Evolutionary conservation across 1,284 basidiomycete species (phyloP), one percentile per base, ranked within the genome.

Genomic region (Irpex sp.): DNA sequence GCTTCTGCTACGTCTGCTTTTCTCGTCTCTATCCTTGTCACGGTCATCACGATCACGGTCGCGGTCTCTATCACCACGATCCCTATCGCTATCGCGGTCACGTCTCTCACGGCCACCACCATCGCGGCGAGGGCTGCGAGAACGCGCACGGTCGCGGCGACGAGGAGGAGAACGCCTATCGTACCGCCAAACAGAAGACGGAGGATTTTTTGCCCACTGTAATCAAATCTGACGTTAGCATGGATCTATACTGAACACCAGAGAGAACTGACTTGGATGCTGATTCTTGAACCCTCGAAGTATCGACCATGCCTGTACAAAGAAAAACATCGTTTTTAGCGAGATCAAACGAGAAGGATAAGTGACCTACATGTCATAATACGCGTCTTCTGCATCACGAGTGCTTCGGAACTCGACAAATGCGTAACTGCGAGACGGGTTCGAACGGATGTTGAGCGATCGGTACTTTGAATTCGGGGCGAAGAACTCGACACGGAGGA

Each of bases 161-260:
- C 82, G 82, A 65, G 83, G 82, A 17, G 85, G 80, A 48, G 82
- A 79, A 63, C 84, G 84, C 66, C 86, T 78, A 62, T 93, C 91
- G 69, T 88, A 89, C 65, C 93, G 88, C 93, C 93, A 95, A 36
- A 92, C 88, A 9, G 91, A 86, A 51, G 91, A 93, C 4, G 93
- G 93, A 55, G 93, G 93, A 70, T 92, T 92, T 76, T 94, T 94
- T 62, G 93, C 93, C 93, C 93, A 96, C 91, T 96, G 70, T 0
- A 66, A 52, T 9, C 7, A 37, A 26, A 31, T 17, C 17, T 4
- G 31, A 6, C 31, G 31, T 34, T 34, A 34, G 31, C 31, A 34
- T 34, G 31, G 31, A 2, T 2, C 31, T 0, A 34, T 6, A 34
- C 3, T 6, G 3, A 34, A 6, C 5, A 6, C 3, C 2, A 3